Evolutionary conservation across 2,329 filamentous ascomycete species (phyloP), one percentile per base, ranked within the genome.

Genomic region (Colletotrichum sp.): DNA sequence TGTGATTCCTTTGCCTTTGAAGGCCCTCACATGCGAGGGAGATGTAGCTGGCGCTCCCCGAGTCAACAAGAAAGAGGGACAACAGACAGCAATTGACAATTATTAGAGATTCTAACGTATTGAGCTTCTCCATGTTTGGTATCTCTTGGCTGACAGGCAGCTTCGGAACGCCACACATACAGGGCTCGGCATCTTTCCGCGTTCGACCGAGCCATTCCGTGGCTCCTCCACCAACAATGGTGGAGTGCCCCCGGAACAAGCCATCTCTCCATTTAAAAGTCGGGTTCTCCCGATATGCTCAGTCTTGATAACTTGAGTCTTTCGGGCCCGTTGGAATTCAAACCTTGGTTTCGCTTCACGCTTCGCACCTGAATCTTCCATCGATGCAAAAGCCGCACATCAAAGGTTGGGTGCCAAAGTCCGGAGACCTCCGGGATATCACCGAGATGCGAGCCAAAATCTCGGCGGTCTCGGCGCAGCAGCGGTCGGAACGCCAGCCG

Each of bases 351-450:
- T 52, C 10, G 44, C 10, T 24, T 52, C 8, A 13, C n/a, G 44
- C n/a, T 52, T 52, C 44, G 44, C n/a, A 13, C 12, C 1, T 3
- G 2, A 21, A 13, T 21, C 15, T 18, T 32, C 16, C 57, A 32
- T 18, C 24, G 18, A 60, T 60, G 12, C 30, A 28, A 39, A 36
- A 15, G 34, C 15, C 6, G 28, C 28, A 32, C 15, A 15, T n/a
- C n/a, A 26, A 32, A 21, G 10, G 13, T 34, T n/a, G 26, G 24
- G 12, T 39, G 24, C 10, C 34, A 55, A 75, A 71, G 9, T 64
- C 75, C 59, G 75, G 30, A 44, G 26, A 49, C 32, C 66, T 70
- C 75, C 75, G 75, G 67, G 60, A 70, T 77, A 77, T 77, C 75
- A 12, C 75, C 75, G 75, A 75, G 62, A 55, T 66, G 71, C 49